These are phyloP conservation scores for Chlamydomonas sp. DNA, from an alignment of 139 green algal species.

Conservation along the genomic window DNA sequence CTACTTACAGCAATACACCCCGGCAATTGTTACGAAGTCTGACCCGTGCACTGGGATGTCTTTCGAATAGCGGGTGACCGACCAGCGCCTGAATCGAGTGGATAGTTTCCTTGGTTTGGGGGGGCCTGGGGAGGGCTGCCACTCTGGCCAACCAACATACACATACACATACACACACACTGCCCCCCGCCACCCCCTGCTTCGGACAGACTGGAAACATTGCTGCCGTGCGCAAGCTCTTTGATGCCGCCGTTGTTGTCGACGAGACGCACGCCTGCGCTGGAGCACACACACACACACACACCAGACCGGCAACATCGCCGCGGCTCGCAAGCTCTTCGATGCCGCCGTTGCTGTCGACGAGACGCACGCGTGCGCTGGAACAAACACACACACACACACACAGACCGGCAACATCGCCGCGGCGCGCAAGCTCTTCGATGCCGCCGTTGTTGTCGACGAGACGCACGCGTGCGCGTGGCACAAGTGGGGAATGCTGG, in stretches of 20 bases:
- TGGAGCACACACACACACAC: no score
- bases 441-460: conserved; percentile 83
- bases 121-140: no score
- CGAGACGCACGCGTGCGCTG: conserved; percentile 71
- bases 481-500: conserved; percentile 95
- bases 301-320: conserved; percentile 53
- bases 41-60: no score
- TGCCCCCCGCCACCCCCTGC: no score
- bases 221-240: conserved; percentile 72
- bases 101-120: no score
- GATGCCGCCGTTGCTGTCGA: conserved; percentile 85
- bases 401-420: conserved; percentile 52
- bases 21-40: no score
- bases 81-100: no score
- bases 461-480: conserved; percentile 79
- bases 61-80: no score
- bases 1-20: no score
- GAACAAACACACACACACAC: no score
- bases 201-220: conserved; percentile 59
- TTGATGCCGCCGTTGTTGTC: conserved; percentile 84
- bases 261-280: conserved; percentile 76
- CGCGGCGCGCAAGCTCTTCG: conserved; percentile 79
- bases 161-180: no score
- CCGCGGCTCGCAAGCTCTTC: conserved; percentile 76
- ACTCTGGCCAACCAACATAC: no score